Conservation (phyloP, 2,329 filamentous ascomycete species). For the Diaporthe velutina region DNA sequence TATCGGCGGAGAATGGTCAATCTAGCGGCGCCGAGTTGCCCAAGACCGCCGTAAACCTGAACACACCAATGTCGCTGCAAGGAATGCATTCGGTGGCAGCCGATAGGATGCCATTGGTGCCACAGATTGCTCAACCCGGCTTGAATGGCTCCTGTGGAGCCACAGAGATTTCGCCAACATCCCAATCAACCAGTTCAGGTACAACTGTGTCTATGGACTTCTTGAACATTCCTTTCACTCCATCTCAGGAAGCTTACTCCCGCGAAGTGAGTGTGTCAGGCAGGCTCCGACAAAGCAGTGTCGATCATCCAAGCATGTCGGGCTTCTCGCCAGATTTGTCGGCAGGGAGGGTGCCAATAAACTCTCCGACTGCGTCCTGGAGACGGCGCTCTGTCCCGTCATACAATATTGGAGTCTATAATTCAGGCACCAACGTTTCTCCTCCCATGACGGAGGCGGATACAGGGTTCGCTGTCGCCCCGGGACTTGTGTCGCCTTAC, state of each 20-base stretch:
- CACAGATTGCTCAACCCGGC: background rate
- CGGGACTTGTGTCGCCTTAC: background rate
- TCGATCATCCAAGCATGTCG: background rate
- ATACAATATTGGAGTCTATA: background rate
- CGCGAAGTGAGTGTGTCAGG: background rate
- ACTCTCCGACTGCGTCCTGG: background rate
- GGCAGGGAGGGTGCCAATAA: background rate
- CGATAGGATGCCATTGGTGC: background rate
- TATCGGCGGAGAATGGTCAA: background rate
- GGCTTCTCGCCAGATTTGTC: background rate
- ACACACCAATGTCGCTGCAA: background rate
- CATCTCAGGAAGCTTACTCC: background rate
- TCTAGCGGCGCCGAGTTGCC: no score
- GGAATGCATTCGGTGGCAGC: background rate
- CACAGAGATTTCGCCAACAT: background rate
- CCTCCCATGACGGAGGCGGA: background rate
- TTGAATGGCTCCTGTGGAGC: background rate
- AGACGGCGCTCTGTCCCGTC: background rate
- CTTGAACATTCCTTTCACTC: background rate
- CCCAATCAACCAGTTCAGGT: constrained; percentile 2
- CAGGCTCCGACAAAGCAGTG: background rate
- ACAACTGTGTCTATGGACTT: constrained; percentile 14
- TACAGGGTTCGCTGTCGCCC: background rate
- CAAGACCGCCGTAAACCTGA: background rate
- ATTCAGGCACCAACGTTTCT: background rate